Evolutionary conservation across 345 rosid genomes (phyloP), one percentile per base, ranked within the genome.

Genomic region (Salix caprea): DNA sequence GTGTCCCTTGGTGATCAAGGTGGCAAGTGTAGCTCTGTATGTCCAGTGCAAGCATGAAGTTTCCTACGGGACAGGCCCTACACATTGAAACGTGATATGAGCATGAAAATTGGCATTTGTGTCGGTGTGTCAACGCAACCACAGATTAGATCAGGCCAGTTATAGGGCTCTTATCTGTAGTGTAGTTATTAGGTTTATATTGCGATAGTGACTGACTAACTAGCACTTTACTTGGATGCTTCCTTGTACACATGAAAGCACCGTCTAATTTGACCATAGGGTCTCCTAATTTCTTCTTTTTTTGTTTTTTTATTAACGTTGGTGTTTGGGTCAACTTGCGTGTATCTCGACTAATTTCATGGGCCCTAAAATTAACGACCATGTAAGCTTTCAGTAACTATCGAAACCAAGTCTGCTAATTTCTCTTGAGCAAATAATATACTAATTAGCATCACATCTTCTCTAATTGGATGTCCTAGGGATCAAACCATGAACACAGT

Each of bases 101-200:
- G 44, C 78, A 48, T 74, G 74, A 42, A 69, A 24, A 34, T 70
- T 37, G 67, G 34, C 34, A 28, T 13, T 8, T 21, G 36, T 75
- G 82, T 79, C 79, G 79, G 72, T 54, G 65, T 73, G 64, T 42
- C 76, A 52, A 34, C 30, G 60, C 76, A 30, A 72, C 39, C 62
- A 10, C 54, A 70, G 40, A 26, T 10, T 2, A 15, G 28, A 11
- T 11, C 1, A 46, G 9, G 26, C n/a, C 73, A 70, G 34, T 70
- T 70, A 70, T 46, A 10, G 6, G 19, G 32, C 58, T 52, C 3
- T 2, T 1, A 32, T 10, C 1, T 39, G 16, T 2, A 26, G 16
- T n/a, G 34, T 60, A 56, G 30, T n/a, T 28, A 0, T 66, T 2
- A 19, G 4, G 58, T 52, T 6, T 18, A 19, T 36, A 5, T 36